Base-by-base conservation (phyloP, 1,139 yeast genomes). In the Hansenula lynferdii region DNA sequence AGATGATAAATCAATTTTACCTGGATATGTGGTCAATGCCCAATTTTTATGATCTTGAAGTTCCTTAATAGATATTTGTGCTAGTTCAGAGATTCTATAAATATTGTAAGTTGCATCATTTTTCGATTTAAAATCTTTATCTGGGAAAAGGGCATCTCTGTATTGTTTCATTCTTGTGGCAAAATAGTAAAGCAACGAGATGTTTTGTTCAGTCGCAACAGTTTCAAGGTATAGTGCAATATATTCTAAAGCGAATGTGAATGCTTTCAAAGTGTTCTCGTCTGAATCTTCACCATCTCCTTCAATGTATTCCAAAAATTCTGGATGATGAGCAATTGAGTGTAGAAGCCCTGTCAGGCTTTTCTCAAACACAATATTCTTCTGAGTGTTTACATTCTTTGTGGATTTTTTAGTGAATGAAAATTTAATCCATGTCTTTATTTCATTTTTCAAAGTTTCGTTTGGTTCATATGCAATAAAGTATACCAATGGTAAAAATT, bases 101-200 rank as follows among this genome's bases (percentile, higher is more conserved):
- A 87, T 62, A 32, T 73, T 67, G 26, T 58, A 58, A 10, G 41
- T 41, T 1, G 28, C 46, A 1, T 65, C 61, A 4, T 48, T 39
- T 15, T 57, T 56, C 23, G 57, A 53, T 32, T 61, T 67, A 39
- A 65, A 76, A 5, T 62, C 58, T 2, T 51, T 47, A 12, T 67
- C 61, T 21, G 64, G 64, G n/a, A 71, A 49, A 2, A 68, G 55
- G 2, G 68, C 69, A 61, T 86, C 96, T 42, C 80, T 68, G 50
- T 81, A 85, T 55, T 87, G 95, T 56, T 87, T 89, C 22, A 87
- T 73, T 36, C 95, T 69, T 45, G 86, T 85, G 0, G 94, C 80
- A 38, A 86, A 65, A 56, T 89, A 87, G 55, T 79, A 87, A 7
- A 89, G 56, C 43, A 87, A 61, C 2, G 94, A 82, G 22, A 85